Evolutionary conservation across 2,329 filamentous ascomycete genomes (phyloP), one percentile per base, ranked within the genome.

Genomic region (Dactylonectria macrodidyma): DNA sequence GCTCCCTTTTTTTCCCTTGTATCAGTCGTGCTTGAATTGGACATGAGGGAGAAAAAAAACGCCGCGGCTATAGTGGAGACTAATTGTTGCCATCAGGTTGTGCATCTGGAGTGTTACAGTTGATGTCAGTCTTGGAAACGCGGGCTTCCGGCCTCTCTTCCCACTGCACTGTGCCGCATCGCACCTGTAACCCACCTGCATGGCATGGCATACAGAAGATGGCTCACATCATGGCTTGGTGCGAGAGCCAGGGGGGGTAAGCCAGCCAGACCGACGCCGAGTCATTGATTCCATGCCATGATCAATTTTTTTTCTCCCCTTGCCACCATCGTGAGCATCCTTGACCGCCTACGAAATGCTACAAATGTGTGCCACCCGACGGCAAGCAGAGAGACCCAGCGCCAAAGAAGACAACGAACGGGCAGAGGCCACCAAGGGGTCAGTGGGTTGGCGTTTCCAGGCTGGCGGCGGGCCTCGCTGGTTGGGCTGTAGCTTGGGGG

Each of bases 401-500:
- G 48, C 26, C 26, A 30, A 30, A 4, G 4, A 4, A 4, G 7
- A 26, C 51, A 16, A 34, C 41, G 24, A 62, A 19, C 19, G 19
- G 58, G 47, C 52, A 50, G 38, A 38, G 55, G 47, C 50, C 55
- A 44, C 41, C 65, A 47, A 59, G 55, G 59, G 56, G 38, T 41
- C 26, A 34, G 44, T 59, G 59, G 59, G 62, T 68, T 60, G 54
- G 60, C 50, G 34, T 62, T 61, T 66, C 60, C 70, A 61, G 57
- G 62, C 61, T 55, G 58, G 64, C 62, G 66, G 62, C 8, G 36
- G 41, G 68, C 64, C 67, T 73, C 69, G 65, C 56, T 64, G 65
- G 69, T 59, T 69, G 66, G 69, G 63, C 69, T 68, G 62, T 36
- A 71, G 62, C 65, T 73, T 63, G 69, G 70, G 59, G 59, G 67